Evolutionary conservation across 2,329 filamentous ascomycete genomes (phyloP).

Genomic region (Calonectria naviculata): DNA sequence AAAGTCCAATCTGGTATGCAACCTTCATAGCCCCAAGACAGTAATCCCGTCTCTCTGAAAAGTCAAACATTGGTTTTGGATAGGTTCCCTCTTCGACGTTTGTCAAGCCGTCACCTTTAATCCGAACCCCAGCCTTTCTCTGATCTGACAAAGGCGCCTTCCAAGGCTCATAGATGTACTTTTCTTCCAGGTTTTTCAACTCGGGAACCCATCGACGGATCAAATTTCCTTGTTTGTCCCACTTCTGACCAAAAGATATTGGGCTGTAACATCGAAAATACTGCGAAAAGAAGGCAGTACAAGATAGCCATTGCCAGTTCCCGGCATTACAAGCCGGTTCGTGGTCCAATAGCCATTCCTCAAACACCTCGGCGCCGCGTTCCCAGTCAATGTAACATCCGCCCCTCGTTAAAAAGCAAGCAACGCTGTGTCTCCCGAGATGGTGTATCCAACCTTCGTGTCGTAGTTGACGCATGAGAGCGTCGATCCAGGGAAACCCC

Average conservation of each 20-base stretch:
- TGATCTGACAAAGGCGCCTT: slow-evolving; percentile 76
- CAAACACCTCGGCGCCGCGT: slow-evolving; percentile 81
- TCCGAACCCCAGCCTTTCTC: slow-evolving; percentile 73
- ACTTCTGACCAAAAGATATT: slow-evolving; percentile 78
- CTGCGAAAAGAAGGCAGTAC: slow-evolving; percentile 79
- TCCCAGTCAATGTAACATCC: slow-evolving; percentile 86
- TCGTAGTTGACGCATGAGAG: slow-evolving; percentile 79
- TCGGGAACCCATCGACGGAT: slow-evolving; percentile 76
- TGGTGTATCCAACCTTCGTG: slow-evolving; percentile 85
- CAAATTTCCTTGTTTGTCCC: slow-evolving; percentile 76
- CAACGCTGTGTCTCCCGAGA: slow-evolving; percentile 80
- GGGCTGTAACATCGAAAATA: slow-evolving; percentile 79
- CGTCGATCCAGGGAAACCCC: slow-evolving; percentile 85
- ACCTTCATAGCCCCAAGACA: slow-evolving; percentile 78
- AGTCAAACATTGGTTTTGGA: slow-evolving; percentile 84
- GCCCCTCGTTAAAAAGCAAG: slow-evolving; percentile 83
- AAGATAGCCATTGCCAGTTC: slow-evolving; percentile 84
- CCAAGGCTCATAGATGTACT: slow-evolving; percentile 85
- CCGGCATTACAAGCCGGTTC: slow-evolving; percentile 79
- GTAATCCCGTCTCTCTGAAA: slow-evolving; percentile 67
- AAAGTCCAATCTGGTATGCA: slow-evolving; percentile 73
- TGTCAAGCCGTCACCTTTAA: slow-evolving; percentile 64
- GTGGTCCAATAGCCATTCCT: slow-evolving; percentile 80
- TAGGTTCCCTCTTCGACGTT: slow-evolving; percentile 63
- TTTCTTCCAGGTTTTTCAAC: slow-evolving; percentile 68